Evolutionary conservation across 768 basidiomycete genomes (phyloP), one percentile per base, ranked within the genome.

Genomic region (Naematelia encephala): DNA sequence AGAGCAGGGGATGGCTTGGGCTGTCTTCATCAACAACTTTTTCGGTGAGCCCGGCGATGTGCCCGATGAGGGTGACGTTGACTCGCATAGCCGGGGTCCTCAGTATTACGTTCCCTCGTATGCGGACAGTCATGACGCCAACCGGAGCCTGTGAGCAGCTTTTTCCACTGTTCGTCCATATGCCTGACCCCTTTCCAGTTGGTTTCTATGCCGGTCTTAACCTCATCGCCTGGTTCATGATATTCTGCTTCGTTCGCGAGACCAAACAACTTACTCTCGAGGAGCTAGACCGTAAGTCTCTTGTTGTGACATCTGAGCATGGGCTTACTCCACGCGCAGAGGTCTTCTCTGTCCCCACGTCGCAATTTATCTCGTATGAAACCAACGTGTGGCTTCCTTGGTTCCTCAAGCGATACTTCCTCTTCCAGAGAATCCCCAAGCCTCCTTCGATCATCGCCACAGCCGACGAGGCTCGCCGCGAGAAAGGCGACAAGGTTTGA

Each of bases 1-100:
- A 70, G 88, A 89, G 68, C 82, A 87, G 79, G 88, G 87, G 44
- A 89, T 90, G 88, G 82, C 83, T 52, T 84, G 82, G 66, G 85
- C 86, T n/a, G 86, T 85, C 0, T 81, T 84, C 8, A 54, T 62
- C 61, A 64, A 69, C 62, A 63, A 62, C 59, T 57, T 64, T 49
- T 68, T 61, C 27, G 61, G 57, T 60, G 47, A 49, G 52, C 44
- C 22, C 21, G 44, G 42, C 12, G 19, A 28, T 23, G 8, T n/a
- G 12, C 2, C 19, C n/a, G n/a, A n/a, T n/a, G n/a, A 12, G 45
- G 46, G 43, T 34, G 42, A 10, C 19, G 52, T 56, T 64, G 27
- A 64, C 39, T 8, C 57, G 61, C 48, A 63, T 53, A 57, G 61
- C 71, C 66, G 74, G 56, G 55, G 61, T 73, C 27, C 59, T 75